Base-by-base conservation (phyloP, 1,139 yeast species). In the Maudiozyma humilis region DNA sequence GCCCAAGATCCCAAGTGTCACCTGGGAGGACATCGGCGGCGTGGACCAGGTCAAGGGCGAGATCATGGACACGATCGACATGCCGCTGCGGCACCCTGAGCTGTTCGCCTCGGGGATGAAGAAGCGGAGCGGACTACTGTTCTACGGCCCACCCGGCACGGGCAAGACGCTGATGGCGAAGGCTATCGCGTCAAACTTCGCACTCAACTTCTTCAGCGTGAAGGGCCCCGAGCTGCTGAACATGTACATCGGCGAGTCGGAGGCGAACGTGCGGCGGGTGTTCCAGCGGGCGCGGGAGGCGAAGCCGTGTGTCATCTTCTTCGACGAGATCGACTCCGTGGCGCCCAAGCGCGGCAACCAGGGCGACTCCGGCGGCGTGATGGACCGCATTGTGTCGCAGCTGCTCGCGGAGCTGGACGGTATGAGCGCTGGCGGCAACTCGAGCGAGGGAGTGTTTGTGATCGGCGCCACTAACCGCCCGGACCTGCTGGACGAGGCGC, bases 221-320 rank as follows among this genome's bases (percentile, higher is more conserved):
- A 89, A 89, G 62, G 97, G 97, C 15, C 97, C 97, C 0, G 97
- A 89, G 63, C 72, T 89, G 48, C 72, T 89, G 52, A 89, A 91
- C 63, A 91, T 89, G 97, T 91, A 91, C 64, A 91, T 91, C 66
- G 98, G 98, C 62, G 98, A 91, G 64, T 86, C 96, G 1, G 98
- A 91, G 66, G 96, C 97, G 16, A 91, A 91, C 62, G 97, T 91
- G 14, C 78, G 98, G 48, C 74, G 88, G 45, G 96, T 91, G 7
- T 91, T 91, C 65, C 96, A 89, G 64, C 79, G 76, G 53, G 97
- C 97, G 0, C 71, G 97, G 48, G 97, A 91, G 64, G 96, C 97
- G 13, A 84, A 83, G 59, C 98, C 98, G 0, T 91, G 98, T 71
- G 96, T 91, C 31, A 89, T 91, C 32, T 91, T 91, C 63, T 91